Conservation (phyloP, 2,329 filamentous ascomycete genomes). For the Herpotrichia juniperi region DNA sequence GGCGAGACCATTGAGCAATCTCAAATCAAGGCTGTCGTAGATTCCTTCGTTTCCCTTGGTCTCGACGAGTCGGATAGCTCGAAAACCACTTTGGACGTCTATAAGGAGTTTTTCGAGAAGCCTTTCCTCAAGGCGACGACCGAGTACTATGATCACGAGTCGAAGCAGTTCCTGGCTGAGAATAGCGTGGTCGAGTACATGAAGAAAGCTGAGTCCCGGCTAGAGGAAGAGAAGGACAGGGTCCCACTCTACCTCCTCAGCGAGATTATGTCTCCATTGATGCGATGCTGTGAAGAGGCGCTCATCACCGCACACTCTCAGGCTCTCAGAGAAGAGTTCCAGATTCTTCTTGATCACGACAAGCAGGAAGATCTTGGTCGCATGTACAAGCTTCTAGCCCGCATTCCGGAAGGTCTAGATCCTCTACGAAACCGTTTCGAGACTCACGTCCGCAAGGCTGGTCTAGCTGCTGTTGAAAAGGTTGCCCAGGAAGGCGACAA, state of each 20-base stretch:
- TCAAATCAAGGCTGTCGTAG: constrained; percentile 96
- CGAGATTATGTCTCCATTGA: constrained; percentile 84
- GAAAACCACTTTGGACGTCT: constrained; percentile 94
- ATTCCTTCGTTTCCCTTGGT: constrained; percentile 92
- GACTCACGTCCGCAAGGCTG: constrained; percentile 88
- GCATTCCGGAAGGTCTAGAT: constrained; percentile 90
- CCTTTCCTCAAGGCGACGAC: constrained; percentile 88
- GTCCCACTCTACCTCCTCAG: constrained; percentile 89
- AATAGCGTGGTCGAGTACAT: constrained; percentile 99
- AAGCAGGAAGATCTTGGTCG: constrained; percentile 93
- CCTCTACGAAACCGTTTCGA: constrained; percentile 88
- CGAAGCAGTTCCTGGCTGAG: constrained; percentile 90
- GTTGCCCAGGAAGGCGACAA: constrained; percentile 86
- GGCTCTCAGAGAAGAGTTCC: constrained; percentile 93
- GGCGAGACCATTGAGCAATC: constrained; percentile 97
- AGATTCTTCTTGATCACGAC: constrained; percentile 90
- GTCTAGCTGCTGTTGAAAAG: constrained; percentile 86
- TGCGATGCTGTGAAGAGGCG: constrained; percentile 85
- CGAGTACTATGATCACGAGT: constrained; percentile 88
- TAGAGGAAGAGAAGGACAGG: constrained; percentile 92
- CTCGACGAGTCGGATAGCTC: constrained; percentile 91
- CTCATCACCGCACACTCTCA: constrained; percentile 87
- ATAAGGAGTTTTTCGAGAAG: constrained; percentile 88
- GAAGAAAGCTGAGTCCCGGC: constrained; percentile 93
- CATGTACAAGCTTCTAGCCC: constrained; percentile 91